Conservation (phyloP, 306 rosid genomes). For the Cucurbita ficifolia region DNA sequence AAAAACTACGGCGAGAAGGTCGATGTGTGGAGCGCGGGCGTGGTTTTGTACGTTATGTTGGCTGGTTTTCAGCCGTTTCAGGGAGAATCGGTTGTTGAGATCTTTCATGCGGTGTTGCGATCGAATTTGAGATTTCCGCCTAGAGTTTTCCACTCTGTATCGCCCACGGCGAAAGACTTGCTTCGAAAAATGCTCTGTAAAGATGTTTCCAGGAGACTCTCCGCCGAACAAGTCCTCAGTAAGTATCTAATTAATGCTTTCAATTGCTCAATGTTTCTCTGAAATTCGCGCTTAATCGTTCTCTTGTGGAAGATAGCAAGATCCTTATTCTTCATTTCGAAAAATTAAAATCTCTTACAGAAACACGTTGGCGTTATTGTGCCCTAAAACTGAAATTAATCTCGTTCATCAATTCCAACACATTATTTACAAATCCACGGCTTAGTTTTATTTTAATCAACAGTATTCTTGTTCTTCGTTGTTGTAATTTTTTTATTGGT, state of each 20-base stretch:
- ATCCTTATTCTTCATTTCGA: not conserved
- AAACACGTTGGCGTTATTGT: not conserved
- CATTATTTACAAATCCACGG: not conserved
- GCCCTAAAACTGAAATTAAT: not conserved
- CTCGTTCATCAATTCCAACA: not conserved
- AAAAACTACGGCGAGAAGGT: conserved; percentile 44
- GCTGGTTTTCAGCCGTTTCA: conserved; percentile 47
- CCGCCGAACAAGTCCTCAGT: conserved; percentile 56
- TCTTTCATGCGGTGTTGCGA: conserved; percentile 42
- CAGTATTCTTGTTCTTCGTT: not conserved
- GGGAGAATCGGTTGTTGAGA: conserved; percentile 46
- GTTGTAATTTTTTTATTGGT: not conserved
- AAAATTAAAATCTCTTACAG: not conserved
- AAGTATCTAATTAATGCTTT: conserved; percentile 2
- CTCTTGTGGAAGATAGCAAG: too few relatives aligned
- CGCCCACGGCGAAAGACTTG: conserved; percentile 44
- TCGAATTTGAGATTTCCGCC: conserved; percentile 49
- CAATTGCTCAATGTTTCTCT: not conserved
- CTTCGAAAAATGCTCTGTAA: conserved; percentile 45
- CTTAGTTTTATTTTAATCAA: not conserved
- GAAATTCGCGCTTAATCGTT: not conserved
- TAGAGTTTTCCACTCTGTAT: conserved; percentile 26
- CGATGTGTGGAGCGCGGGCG: conserved; percentile 75
- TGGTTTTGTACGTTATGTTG: conserved; percentile 53
- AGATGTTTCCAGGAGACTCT: conserved; percentile 47